Percentiles rank a stretch among this genome's conserved stretches.
Evolutionary conservation across 495 filamentous ascomycete species (phyloP).

Genomic region (Sordaria brevicollis): DNA sequence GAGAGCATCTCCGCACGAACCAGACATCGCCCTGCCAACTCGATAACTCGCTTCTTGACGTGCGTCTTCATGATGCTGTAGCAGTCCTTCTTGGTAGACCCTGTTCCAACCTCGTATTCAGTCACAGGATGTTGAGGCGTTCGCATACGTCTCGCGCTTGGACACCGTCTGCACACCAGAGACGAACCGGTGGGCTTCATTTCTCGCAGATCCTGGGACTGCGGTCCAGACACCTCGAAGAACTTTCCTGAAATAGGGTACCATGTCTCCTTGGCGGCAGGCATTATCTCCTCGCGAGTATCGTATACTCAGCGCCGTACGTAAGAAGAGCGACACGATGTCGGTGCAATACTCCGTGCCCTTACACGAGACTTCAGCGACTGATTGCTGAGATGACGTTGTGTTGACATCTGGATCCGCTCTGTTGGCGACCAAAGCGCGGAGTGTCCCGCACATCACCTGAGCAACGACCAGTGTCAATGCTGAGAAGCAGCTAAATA

Average conservation of each 20-base stretch:
- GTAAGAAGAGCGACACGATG: neutral
- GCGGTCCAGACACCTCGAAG: neutral
- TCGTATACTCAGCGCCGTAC: neutral
- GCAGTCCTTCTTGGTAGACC: neutral
- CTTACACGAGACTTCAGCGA: neutral
- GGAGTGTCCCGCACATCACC: neutral
- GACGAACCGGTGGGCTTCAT: neutral
- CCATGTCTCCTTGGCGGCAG: neutral
- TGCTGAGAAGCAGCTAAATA: neutral
- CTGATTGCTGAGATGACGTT: neutral
- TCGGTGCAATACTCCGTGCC: neutral
- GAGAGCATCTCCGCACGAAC: neutral
- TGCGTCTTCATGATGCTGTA: neutral
- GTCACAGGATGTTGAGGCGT: neutral
- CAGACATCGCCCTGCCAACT: neutral
- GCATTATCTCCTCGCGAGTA: neutral
- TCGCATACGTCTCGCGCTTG: neutral
- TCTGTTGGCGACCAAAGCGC: neutral
- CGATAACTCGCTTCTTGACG: neutral
- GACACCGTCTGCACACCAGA: neutral
- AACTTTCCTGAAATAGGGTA: neutral
- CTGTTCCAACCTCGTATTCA: neutral
- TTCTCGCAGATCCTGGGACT: neutral
- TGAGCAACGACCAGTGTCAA: neutral
- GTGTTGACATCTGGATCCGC: neutral